A percentile compares a stretch with the other conserved stretches of the same genome.
Conservation (phyloP, 345 rosid species). For the Eucalyptus pauciflora region DNA sequence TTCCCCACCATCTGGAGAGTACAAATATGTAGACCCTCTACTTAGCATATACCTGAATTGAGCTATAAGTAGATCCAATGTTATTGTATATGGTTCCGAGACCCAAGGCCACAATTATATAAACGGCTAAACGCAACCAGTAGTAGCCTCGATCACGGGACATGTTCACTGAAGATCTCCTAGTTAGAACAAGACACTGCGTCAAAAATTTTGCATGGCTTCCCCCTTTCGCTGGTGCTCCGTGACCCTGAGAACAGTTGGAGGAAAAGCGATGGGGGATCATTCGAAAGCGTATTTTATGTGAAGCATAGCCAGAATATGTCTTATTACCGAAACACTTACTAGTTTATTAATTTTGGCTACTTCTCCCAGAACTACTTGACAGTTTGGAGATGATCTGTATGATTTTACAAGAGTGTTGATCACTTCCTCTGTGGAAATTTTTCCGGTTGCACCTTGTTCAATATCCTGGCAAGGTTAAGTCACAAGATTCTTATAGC, state of each 20-base stretch:
- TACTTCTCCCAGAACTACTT: conserved; percentile 13
- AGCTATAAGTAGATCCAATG: background rate
- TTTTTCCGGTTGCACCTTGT: conserved; percentile 8
- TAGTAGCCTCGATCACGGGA: background rate
- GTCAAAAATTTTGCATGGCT: background rate
- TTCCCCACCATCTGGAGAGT: background rate
- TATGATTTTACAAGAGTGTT: conserved; percentile 19
- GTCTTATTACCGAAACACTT: background rate
- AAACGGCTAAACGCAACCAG: background rate
- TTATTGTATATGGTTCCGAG: background rate
- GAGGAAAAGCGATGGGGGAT: background rate
- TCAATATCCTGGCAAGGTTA: conserved; percentile 25
- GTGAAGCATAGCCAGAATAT: background rate
- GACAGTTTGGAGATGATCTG: conserved; percentile 14
- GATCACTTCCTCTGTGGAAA: conserved; percentile 25
- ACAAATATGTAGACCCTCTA: background rate
- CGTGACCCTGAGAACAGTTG: background rate
- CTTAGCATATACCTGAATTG: background rate
- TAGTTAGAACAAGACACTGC: background rate
- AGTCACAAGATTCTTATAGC: background rate
- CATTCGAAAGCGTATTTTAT: background rate
- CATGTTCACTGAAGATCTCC: background rate
- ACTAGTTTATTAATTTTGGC: conserved; percentile 22
- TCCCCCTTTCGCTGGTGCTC: background rate
- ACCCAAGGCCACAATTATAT: background rate